These are phyloP conservation scores for Aspergillus wentii DNA, from an alignment of 495 filamentous ascomycete species.

Conservation along the genomic window DNA sequence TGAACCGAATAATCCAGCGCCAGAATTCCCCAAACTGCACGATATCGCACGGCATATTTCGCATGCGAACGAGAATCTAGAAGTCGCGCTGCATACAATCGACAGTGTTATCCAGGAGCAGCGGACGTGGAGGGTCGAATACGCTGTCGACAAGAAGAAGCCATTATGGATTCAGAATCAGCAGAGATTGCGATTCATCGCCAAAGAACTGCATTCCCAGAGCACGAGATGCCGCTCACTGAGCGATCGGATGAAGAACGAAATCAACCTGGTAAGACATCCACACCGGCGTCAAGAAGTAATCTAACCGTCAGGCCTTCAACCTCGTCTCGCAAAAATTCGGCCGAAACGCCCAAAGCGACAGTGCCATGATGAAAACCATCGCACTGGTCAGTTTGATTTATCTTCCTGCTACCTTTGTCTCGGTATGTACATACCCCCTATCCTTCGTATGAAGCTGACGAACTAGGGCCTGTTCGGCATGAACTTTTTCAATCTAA, in stretches of 20 bases:
- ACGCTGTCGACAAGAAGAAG: not conserved
- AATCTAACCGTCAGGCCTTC: constrained; percentile 14
- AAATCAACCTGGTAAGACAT: constrained; percentile 36
- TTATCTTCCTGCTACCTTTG: constrained; percentile 37
- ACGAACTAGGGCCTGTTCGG: constrained; percentile 29
- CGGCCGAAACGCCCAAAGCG: constrained; percentile 24
- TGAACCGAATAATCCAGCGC: not conserved
- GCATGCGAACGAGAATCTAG: constrained; percentile 41
- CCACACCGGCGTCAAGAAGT: not conserved
- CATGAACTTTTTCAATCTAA: constrained; percentile 29
- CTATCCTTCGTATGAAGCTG: not conserved
- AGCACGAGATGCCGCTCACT: constrained; percentile 14
- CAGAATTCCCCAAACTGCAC: constrained; percentile 33
- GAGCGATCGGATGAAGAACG: constrained; percentile 31
- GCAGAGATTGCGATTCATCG: constrained; percentile 8
- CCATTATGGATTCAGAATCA: constrained; percentile 9
- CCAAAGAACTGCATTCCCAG: constrained; percentile 15
- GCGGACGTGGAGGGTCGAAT: constrained; percentile 9
- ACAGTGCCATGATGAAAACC: constrained; percentile 31
- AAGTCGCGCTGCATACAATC: constrained; percentile 31
- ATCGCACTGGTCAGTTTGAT: constrained; percentile 28
- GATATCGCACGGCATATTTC: constrained; percentile 45
- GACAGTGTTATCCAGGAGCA: constrained; percentile 28
- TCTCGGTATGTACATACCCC: constrained; percentile 17
- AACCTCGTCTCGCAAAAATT: constrained; percentile 27